phyloP scores from a whole-genome alignment of 2,329 filamentous ascomycete genomes.

The Chalaropsis thielavioides region DNA sequence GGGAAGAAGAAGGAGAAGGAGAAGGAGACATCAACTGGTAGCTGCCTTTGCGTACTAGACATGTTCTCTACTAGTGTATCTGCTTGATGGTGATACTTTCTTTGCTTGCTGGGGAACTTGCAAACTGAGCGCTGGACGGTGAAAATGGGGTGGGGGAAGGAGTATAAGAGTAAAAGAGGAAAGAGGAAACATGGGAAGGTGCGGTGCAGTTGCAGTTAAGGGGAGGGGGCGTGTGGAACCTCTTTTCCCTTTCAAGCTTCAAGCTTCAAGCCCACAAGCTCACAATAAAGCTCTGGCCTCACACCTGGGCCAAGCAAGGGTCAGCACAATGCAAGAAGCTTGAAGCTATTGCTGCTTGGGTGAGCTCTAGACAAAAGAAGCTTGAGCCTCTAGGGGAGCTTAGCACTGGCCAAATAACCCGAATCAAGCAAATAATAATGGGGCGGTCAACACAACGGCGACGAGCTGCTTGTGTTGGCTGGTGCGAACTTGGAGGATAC shows the following conservation, averaged over 20 bases:
- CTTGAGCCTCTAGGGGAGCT: neutral
- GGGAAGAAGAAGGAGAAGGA: no score
- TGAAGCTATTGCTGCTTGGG: neutral
- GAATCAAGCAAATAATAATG: neutral
- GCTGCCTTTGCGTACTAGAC: neutral
- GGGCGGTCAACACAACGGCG: neutral
- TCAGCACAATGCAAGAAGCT: conserved; percentile 2
- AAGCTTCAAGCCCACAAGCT: neutral
- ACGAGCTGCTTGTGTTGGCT: neutral
- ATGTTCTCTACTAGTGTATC: neutral
- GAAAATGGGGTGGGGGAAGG: neutral
- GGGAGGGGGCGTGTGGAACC: neutral
- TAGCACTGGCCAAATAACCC: neutral
- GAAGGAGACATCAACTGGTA: neutral
- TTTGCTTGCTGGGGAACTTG: neutral
- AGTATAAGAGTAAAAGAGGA: neutral
- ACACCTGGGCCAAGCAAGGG: neutral
- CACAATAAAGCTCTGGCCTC: conserved; percentile 6
- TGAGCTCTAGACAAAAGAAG: neutral
- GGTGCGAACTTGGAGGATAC: neutral
- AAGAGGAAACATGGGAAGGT: neutral
- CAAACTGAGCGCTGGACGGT: neutral
- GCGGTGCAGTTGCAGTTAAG: neutral
- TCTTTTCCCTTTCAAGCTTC: neutral
- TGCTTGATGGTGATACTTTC: neutral